These are phyloP conservation scores for Monilinia fructigena DNA, from an alignment of 2,329 filamentous ascomycete genomes.

Conservation along the genomic window DNA sequence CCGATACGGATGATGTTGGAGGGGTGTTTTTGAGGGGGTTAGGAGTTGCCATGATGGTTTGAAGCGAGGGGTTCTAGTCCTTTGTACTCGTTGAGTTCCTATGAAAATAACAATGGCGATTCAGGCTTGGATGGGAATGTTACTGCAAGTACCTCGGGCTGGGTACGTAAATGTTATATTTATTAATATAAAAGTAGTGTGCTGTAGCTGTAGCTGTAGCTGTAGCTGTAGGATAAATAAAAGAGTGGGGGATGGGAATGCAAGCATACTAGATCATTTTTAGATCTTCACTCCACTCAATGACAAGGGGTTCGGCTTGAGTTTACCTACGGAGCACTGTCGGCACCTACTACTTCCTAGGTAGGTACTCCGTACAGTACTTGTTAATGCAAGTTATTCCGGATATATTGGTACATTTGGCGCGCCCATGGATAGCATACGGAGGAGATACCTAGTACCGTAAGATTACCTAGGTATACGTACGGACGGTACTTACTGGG, in stretches of 20 bases:
- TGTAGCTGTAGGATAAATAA: background rate
- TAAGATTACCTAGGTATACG: background rate
- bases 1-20: constrained; percentile 51
- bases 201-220: too few relatives aligned
- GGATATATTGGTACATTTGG: too few relatives aligned
- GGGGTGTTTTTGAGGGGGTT: constrained; percentile 29
- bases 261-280: constrained; percentile 13
- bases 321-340: too few relatives aligned
- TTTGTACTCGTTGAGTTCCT: background rate
- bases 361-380: too few relatives aligned
- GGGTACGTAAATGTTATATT: too few relatives aligned
- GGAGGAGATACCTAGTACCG: too few relatives aligned
- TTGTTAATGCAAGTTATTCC: too few relatives aligned
- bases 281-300: constrained; percentile 9
- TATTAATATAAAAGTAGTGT: too few relatives aligned
- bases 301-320: background rate
- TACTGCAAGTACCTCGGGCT: background rate
- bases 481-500: background rate
- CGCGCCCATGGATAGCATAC: too few relatives aligned
- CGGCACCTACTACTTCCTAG: too few relatives aligned
- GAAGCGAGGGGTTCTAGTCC: background rate
- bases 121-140: constrained; percentile 1
- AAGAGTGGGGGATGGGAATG: constrained; percentile 17
- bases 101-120: background rate
- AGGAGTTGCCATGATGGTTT: constrained; percentile 5